These are phyloP conservation scores for Grammothele lineata DNA, from an alignment of 768 basidiomycete genomes.

Conservation along the genomic window DNA sequence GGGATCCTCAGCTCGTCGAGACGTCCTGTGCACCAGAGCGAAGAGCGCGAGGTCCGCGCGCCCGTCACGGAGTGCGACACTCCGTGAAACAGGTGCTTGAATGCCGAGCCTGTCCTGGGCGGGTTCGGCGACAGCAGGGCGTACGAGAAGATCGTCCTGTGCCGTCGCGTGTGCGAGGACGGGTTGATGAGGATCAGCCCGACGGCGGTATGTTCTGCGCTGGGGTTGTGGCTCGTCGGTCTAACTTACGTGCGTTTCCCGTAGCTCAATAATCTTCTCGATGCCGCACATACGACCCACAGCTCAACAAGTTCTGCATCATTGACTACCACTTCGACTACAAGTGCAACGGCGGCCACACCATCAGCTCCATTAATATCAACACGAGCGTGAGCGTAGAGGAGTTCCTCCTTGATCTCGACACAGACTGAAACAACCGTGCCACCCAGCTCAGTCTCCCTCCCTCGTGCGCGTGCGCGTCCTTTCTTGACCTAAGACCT, in stretches of 20 bases:
- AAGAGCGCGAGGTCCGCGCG: constrained; percentile 15
- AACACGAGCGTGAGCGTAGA: constrained; percentile 78
- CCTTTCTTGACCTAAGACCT: no score
- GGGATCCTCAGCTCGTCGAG: constrained; percentile 37
- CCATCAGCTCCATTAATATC: constrained; percentile 88
- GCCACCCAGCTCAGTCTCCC: no score
- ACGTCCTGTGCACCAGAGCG: constrained; percentile 12
- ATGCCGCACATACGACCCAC: constrained; percentile 64
- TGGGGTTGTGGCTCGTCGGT: neutral
- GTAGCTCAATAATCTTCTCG: constrained; percentile 74
- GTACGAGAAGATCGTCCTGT: constrained; percentile 89
- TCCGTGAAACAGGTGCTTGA: constrained; percentile 27
- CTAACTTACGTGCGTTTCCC: neutral
- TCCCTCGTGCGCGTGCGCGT: no score
- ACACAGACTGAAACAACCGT: no score
- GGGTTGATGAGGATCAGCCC: constrained; percentile 87
- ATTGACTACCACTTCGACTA: constrained; percentile 99
- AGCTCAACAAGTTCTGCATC: constrained; percentile 68
- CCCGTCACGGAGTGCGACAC: constrained; percentile 20
- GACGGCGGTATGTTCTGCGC: constrained; percentile 59
- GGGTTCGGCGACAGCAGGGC: constrained; percentile 93
- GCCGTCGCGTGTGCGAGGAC: constrained; percentile 90
- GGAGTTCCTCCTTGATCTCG: constrained; percentile 65
- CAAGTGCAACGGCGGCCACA: constrained; percentile 91
- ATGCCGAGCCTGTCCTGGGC: constrained; percentile 56